A percentile compares a stretch with the other conserved stretches of the same genome.
Conservation (phyloP, 2,329 filamentous ascomycete species). For the Exserohilum rostratum region DNA sequence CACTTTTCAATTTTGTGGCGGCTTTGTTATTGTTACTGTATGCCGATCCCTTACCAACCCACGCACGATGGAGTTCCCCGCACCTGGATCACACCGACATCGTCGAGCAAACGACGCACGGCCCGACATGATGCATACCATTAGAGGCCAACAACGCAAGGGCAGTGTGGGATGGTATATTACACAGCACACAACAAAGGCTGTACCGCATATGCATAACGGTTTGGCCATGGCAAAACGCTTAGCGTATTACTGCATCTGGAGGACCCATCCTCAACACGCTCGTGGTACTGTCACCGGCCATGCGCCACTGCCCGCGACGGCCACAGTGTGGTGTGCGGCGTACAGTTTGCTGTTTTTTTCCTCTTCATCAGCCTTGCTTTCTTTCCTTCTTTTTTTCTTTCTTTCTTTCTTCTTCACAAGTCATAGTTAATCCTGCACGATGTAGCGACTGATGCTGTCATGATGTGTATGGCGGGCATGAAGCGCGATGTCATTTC, state of each 20-base stretch:
- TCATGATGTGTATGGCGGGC: constrained; percentile 35
- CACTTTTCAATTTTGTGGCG: constrained; percentile 8
- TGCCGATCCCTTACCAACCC: constrained; percentile 24
- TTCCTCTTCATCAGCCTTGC: too few species aligned
- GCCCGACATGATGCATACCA: constrained; percentile 21
- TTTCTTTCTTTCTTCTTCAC: constrained; percentile 10
- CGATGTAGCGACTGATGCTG: constrained; percentile 21
- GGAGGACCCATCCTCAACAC: constrained; percentile 21
- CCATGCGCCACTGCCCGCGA: neutral
- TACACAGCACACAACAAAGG: constrained; percentile 19
- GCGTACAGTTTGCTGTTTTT: constrained; percentile 3
- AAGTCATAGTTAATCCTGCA: constrained; percentile 39
- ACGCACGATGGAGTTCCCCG: constrained; percentile 10
- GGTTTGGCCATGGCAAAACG: constrained; percentile 23
- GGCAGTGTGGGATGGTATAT: constrained; percentile 18
- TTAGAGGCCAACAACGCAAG: constrained; percentile 22
- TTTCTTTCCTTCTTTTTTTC: neutral
- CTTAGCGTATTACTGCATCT: constrained; percentile 26
- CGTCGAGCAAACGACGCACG: constrained; percentile 29
- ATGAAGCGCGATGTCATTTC: constrained; percentile 29
- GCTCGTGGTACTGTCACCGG: constrained; percentile 9
- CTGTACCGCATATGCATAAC: constrained; percentile 21
- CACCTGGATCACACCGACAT: constrained; percentile 3
- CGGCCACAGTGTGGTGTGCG: neutral
- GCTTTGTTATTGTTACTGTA: constrained; percentile 23